A percentile compares a stretch with the other conserved stretches of the same genome.
Conservation (phyloP, 305 asterid genomes). For the Fraxinus floribunda region DNA sequence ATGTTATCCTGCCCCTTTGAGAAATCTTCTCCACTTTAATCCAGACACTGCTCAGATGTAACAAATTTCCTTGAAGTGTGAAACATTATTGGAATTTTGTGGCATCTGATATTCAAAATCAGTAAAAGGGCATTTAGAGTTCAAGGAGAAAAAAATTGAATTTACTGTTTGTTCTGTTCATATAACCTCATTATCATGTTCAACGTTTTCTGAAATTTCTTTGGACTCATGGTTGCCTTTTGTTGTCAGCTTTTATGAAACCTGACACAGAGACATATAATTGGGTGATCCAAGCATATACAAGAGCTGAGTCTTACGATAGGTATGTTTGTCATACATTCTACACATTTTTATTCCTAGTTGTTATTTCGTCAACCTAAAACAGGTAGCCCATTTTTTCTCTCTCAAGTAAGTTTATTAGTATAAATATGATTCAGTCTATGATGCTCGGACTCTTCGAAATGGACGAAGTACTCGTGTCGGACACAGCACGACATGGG, state of each 20-base stretch:
- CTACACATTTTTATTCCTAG: constrained; percentile 1
- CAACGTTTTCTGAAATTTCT: constrained; percentile 3
- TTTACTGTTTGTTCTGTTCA: neutral
- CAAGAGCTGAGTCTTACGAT: constrained; percentile 97
- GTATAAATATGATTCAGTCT: neutral
- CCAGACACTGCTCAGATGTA: constrained; percentile 9
- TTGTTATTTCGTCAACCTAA: constrained; percentile 6
- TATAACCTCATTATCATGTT: constrained; percentile 3
- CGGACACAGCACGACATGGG: too few relatives aligned
- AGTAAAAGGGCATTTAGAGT: neutral
- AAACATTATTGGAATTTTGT: neutral
- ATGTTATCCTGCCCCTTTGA: constrained; percentile 8
- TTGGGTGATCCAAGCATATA: constrained; percentile 98
- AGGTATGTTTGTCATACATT: constrained; percentile 43
- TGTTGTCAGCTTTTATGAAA: constrained; percentile 75
- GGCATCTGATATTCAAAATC: neutral
- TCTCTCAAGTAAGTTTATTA: neutral
- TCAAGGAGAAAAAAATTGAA: neutral
- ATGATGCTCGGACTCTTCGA: too few relatives aligned
- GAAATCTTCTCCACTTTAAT: constrained; percentile 11
- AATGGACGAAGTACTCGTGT: too few relatives aligned
- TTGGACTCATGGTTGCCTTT: constrained; percentile 36
- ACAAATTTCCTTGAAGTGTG: constrained; percentile 13
- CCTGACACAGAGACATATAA: constrained; percentile 97
- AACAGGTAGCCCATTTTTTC: constrained; percentile 3